Base-by-base conservation (phyloP, 139 green algal species). In the Tetradesmus lagerheimii region DNA sequence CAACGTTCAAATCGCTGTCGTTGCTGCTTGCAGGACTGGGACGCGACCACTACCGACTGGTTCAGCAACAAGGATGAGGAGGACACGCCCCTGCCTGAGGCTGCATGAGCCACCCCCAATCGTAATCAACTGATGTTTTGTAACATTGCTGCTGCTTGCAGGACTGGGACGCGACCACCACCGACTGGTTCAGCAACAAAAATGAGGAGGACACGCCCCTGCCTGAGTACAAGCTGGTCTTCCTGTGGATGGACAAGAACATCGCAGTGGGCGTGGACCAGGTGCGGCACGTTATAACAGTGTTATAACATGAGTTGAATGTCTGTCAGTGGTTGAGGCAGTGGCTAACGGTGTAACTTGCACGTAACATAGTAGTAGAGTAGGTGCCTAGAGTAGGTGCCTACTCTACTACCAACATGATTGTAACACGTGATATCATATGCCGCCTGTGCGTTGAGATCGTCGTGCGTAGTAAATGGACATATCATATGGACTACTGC, bases 241-340 rank as follows among this genome's bases (percentile, higher is more conserved):
- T 99, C 83, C 86, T 99, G 29, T 99, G 97, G 97, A 83, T 97
- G 82, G 94, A 98, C n/a, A 97, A 97, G 91, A 97, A 96, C 91
- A 92, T 99, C 34, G 96, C 89, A 3, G 94, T 99, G 1, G 86
- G 93, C 16, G 96, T 99, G 20, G 97, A 99, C 93, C 96, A 98
- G 93, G 92, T 98, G n/a, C 95, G 94, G 80, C 11, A 12, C 45
- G 53, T 66, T 15, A 25, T 85, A 47, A 34, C 78, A 87, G 89
- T 14, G 31, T 29, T n/a, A 27, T 29, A n/a, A 81, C 75, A 23
- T 87, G 50, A 53, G 53, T 87, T 47, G 4, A 50, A 50, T 50
- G 43, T 4, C 43, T 50, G 43, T 14, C 43, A 14, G 43, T 8
- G 5, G 4, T 50, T 50, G 43, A 14, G 43, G 5, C n/a, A n/a